Base-by-base conservation (phyloP, 2,329 filamentous ascomycete species). In the Fusarium sp. region DNA sequence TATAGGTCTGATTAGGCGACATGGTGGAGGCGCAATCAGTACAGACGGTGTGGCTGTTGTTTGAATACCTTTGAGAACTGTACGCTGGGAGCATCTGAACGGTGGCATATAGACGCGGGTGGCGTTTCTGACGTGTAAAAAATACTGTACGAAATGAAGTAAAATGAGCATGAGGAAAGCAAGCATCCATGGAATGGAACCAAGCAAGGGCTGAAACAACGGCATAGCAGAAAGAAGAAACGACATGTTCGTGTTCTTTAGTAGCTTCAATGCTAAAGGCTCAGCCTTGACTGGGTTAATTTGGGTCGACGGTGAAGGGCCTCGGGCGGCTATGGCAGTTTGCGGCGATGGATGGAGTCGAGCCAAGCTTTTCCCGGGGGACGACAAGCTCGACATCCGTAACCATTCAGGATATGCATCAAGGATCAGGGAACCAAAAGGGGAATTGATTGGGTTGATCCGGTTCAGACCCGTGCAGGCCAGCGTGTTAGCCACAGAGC, bases 401-500 rank as follows among this genome's bases (percentile, higher is more conserved):
- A 34, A 22, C 27, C 34, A 60, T 27, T 27, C 37, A 42, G 24
- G 37, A 35, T 35, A 61, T 35, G 68, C 64, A 62, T 50, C 69
- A 47, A 62, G 60, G 54, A 22, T 24, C 38, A 38, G 37, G 38
- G 29, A 35, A 27, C 42, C 47, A 29, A 72, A 74, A 66, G 27
- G 20, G 61, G 71, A 72, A 74, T 64, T 70, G 57, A 62, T 16
- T 72, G 62, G 72, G 65, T 34, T 59, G 71, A 74, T 74, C 65
- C 35, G 72, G 68, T 72, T 65, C 65, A 72, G 72, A 72, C 62
- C 62, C 69, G 20, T 14, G 37, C 18, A 42, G 71, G 56, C 34
- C 18, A 29, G 35, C 47, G 37, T 29, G 47, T 38, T 37, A 38
- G 58, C 58, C 59, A 57, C 35, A 38, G 47, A 62, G 31, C 62